A percentile compares a stretch with the other conserved stretches of the same genome.
Evolutionary conservation across 768 basidiomycete genomes (phyloP).

Genomic region (Auriscalpium microsporum): DNA sequence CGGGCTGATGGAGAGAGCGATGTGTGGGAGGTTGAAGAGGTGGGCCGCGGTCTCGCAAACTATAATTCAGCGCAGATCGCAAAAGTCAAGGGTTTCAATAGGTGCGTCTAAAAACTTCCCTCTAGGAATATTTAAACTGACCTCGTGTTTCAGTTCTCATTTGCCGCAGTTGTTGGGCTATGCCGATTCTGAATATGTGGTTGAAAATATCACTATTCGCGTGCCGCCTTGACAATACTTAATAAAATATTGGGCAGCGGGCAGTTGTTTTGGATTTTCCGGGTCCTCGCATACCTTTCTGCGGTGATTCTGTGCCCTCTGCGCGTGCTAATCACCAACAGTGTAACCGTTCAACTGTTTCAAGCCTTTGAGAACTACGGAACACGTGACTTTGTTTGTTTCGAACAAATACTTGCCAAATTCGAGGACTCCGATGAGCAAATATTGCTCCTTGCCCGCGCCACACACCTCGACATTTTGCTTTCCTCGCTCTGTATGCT

Average conservation of each 20-base stretch:
- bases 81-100: conserved; percentile 82
- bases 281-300: not conserved
- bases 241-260: too few relatives aligned
- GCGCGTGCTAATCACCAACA: too few relatives aligned
- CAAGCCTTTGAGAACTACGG: not conserved
- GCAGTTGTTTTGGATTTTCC: not conserved
- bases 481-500: not conserved
- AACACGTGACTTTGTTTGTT: conserved; percentile 6
- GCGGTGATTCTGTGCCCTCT: too few relatives aligned
- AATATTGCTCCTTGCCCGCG: not conserved
- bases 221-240: conserved; percentile 32
- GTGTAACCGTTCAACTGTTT: too few relatives aligned
- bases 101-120: conserved; percentile 36
- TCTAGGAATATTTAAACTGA: not conserved
- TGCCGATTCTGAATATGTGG: conserved; percentile 94
- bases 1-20: conserved; percentile 31
- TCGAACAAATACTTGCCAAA: conserved; percentile 6
- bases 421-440: not conserved
- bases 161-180: conserved; percentile 81
- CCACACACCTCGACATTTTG: not conserved
- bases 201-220: conserved; percentile 86
- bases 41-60: conserved; percentile 90
- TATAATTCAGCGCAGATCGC: conserved; percentile 92
- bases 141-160: conserved; percentile 49
- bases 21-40: conserved; percentile 73